Percentiles rank a stretch among this genome's conserved stretches.
Conservation (phyloP, 169 alveolate genomes). For the Plasmodium sp. region DNA sequence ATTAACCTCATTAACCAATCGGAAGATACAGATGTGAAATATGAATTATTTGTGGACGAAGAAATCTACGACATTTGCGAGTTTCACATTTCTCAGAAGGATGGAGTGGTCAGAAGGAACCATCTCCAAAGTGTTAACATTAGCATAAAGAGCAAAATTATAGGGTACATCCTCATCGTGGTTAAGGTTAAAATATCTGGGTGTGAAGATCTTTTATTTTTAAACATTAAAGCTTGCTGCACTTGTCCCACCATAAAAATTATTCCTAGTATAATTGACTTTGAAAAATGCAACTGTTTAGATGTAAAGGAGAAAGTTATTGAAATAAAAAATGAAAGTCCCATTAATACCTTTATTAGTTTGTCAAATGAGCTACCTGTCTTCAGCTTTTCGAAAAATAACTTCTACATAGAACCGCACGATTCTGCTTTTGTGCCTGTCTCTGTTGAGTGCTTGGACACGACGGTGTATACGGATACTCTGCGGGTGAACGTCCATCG, state of each 20-base stretch:
- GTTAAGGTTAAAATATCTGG: conserved; percentile 53
- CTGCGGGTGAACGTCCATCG: conserved; percentile 32
- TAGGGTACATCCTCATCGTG: conserved; percentile 59
- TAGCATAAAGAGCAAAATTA: conserved; percentile 36
- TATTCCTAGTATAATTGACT: conserved; percentile 48
- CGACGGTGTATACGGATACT: conserved; percentile 17
- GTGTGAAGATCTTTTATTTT: conserved; percentile 48
- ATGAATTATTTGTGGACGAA: conserved; percentile 52
- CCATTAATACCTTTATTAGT: conserved; percentile 53
- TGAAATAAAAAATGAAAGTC: conserved; percentile 74
- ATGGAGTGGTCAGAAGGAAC: conserved; percentile 38
- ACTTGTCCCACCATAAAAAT: conserved; percentile 67
- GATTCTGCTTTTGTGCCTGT: conserved; percentile 15
- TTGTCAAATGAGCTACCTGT: conserved; percentile 31
- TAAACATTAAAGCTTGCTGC: conserved; percentile 48
- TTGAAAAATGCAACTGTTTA: conserved; percentile 65
- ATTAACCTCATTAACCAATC: conserved; percentile 36
- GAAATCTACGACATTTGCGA: conserved; percentile 20
- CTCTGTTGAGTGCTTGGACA: conserved; percentile 42
- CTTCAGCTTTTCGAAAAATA: conserved; percentile 35
- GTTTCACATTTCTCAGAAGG: conserved; percentile 4
- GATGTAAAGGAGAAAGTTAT: conserved; percentile 41
- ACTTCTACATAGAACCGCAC: conserved; percentile 25
- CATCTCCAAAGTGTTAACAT: conserved; percentile 6
- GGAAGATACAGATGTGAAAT: conserved; percentile 28